phyloP scores from a whole-genome alignment of 2,329 filamentous ascomycete genomes.

The Aotearoamyces nothofagi region DNA sequence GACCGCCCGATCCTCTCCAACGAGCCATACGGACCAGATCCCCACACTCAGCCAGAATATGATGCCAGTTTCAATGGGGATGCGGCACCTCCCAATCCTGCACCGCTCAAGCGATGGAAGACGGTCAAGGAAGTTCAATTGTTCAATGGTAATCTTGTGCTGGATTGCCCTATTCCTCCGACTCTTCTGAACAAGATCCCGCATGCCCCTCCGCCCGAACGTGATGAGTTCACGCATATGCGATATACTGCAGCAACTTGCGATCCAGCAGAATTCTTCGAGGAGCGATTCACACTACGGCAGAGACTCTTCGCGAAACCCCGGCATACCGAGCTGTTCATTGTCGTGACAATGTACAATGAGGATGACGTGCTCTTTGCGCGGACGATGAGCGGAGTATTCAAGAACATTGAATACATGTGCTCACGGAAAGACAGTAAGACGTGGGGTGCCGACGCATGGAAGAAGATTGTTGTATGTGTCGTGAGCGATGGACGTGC shows the following conservation, averaged over 20 bases:
- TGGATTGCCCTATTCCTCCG: conserved; percentile 91
- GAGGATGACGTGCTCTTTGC: conserved; percentile 95
- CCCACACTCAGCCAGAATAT: conserved; percentile 28
- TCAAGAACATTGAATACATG: conserved; percentile 99
- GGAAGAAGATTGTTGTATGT: conserved; percentile 99
- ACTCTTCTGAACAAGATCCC: conserved; percentile 74
- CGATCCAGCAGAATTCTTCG: conserved; percentile 77
- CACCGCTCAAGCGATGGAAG: conserved; percentile 77
- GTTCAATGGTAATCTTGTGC: conserved; percentile 90
- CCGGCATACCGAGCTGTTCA: conserved; percentile 86
- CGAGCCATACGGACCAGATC: conserved; percentile 44
- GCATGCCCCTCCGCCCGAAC: conserved; percentile 64
- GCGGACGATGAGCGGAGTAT: conserved; percentile 88
- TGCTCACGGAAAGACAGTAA: conserved; percentile 85
- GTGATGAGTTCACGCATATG: conserved; percentile 86
- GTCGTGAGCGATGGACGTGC: conserved; percentile 92
- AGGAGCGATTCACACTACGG: conserved; percentile 79
- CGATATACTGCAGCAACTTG: conserved; percentile 90
- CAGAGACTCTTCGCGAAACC: conserved; percentile 88
- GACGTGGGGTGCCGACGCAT: conserved; percentile 95
- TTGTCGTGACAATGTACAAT: conserved; percentile 98
- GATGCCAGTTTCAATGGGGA: conserved; percentile 26
- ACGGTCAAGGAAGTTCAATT: conserved; percentile 97
- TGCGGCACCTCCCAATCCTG: conserved; percentile 28
- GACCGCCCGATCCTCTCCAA: conserved; percentile 55